These are phyloP conservation scores for Colletotrichum shisoi DNA, from an alignment of 2,329 filamentous ascomycete genomes.

Conservation along the genomic window DNA sequence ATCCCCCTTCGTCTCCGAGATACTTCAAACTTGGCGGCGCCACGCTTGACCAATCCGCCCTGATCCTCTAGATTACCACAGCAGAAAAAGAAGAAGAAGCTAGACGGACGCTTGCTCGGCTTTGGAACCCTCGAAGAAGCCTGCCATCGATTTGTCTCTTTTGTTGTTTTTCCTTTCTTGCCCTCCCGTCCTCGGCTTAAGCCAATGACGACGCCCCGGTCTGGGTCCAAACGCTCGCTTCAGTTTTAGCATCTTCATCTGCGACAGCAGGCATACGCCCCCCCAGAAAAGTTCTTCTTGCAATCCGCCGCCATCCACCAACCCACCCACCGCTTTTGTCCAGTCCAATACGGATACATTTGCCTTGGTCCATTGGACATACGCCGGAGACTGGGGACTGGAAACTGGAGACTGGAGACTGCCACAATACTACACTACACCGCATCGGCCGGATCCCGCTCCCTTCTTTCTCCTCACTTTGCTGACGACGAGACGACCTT, in stretches of 20 bases:
- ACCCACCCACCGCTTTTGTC: conserved; percentile 16
- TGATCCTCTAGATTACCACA: conserved; percentile 14
- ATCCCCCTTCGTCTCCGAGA: conserved; percentile 33
- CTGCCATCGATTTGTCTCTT: conserved; percentile 7
- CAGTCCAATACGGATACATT: conserved; percentile 7
- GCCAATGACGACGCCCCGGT: conserved; percentile 35
- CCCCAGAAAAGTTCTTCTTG: conserved; percentile 21
- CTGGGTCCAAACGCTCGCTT: conserved; percentile 39
- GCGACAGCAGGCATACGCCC: conserved; percentile 36
- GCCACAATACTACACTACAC: conserved; percentile 23
- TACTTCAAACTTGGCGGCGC: conserved; percentile 32
- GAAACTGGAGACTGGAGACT: conserved; percentile 13
- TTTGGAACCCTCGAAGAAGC: conserved; percentile 9
- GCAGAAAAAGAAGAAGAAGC: conserved; percentile 7
- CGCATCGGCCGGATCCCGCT: conserved; percentile 29
- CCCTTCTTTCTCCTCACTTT: conserved; percentile 24
- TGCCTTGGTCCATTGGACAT: conserved; percentile 4
- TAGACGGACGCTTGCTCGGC: not conserved
- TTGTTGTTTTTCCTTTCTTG: conserved; percentile 18
- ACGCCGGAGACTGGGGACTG: conserved; percentile 7
- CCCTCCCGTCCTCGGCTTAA: conserved; percentile 18
- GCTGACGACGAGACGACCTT: conserved; percentile 12
- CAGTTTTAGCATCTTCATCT: conserved; percentile 40
- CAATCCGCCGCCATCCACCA: conserved; percentile 13
- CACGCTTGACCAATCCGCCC: conserved; percentile 19